Base-by-base conservation (phyloP, 257 asterid species). In the Fraxinus anomala region DNA sequence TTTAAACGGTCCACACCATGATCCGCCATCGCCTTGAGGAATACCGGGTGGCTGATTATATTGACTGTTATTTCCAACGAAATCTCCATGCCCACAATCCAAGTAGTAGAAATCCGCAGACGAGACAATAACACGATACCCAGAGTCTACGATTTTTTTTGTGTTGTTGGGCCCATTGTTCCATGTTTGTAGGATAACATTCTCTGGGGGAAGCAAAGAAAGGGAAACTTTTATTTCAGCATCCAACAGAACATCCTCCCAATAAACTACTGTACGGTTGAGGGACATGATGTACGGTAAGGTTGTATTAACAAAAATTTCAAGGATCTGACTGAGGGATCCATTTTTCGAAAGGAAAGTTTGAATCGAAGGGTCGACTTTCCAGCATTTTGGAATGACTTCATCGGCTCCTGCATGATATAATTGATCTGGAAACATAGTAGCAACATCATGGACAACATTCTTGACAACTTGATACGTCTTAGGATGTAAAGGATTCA, bases 1-100 rank as follows among this genome's bases (percentile, higher is more conserved):
- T 80, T 95, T 95, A 51, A 91, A 93, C 1, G 98, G 97, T 0
- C 88, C 93, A 24, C 99, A 95, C 99, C 99, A 93, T 0, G 99
- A 95, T 14, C 94, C 98, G 2, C 98, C 97, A 1, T 89, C 76
- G 31, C 87, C 86, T 73, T 82, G 94, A 19, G 87, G 85, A 21
- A 86, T 33, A n/a, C 86, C 92, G 0, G 96, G 94, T 28, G 87
- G 91, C 85, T 68, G 87, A 84, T 87, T 72, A 59, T 90, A 93
- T 51, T 12, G 81, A 76, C 88, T 91, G 49, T 86, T 76, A 36
- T 95, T 95, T 30, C 99, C 99, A 9, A 85, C 24, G 51, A 42
- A 42, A 42, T 42, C 88, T 8, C 99, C 99, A 73, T 93, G 98
- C 73, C 99, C 99, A 54, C 97, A 93, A 59, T 95, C 99, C 84